phyloP scores from a whole-genome alignment of 169 alveolate species.

The Cryptosporidium bovis region DNA sequence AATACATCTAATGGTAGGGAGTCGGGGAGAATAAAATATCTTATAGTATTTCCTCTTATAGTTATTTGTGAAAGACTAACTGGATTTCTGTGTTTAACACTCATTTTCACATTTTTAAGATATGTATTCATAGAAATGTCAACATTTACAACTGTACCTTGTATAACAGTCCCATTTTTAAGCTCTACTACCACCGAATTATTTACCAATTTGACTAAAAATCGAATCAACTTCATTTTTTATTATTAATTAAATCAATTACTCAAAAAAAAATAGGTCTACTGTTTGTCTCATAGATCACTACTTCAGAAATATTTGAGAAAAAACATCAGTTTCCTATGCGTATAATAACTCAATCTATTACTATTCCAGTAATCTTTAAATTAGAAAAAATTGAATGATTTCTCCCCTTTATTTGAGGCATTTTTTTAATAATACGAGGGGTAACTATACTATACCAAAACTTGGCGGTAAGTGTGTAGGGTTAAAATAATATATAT shows the following conservation, averaged over 20 bases:
- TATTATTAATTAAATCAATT: not conserved
- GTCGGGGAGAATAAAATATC: constrained; percentile 96
- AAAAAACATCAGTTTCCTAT: too few relatives aligned
- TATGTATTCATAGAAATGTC: constrained; percentile 99
- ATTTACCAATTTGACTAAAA: constrained; percentile 94
- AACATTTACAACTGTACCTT: constrained; percentile 95
- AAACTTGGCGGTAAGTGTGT: too few relatives aligned
- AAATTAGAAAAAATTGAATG: too few relatives aligned
- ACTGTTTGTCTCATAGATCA: too few relatives aligned
- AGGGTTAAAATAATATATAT: too few relatives aligned
- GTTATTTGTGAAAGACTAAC: constrained; percentile 92
- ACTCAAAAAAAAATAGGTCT: too few relatives aligned
- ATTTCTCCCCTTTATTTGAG: too few relatives aligned
- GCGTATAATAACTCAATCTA: too few relatives aligned
- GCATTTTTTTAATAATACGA: too few relatives aligned
- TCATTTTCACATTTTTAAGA: constrained; percentile 95
- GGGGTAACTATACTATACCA: too few relatives aligned
- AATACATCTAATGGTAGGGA: constrained; percentile 94
- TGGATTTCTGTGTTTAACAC: constrained; percentile 93
- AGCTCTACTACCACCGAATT: constrained; percentile 97
- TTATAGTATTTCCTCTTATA: constrained; percentile 94
- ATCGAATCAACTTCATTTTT: constrained; percentile 95
- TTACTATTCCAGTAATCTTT: too few relatives aligned
- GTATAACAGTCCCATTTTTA: constrained; percentile 97
- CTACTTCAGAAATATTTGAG: too few relatives aligned